Percentiles rank a stretch among this genome's conserved stretches.
These are phyloP conservation scores for Saksenaea vasiformis DNA, from an alignment of 371 early-diverging fungal species.

Conservation along the genomic window DNA sequence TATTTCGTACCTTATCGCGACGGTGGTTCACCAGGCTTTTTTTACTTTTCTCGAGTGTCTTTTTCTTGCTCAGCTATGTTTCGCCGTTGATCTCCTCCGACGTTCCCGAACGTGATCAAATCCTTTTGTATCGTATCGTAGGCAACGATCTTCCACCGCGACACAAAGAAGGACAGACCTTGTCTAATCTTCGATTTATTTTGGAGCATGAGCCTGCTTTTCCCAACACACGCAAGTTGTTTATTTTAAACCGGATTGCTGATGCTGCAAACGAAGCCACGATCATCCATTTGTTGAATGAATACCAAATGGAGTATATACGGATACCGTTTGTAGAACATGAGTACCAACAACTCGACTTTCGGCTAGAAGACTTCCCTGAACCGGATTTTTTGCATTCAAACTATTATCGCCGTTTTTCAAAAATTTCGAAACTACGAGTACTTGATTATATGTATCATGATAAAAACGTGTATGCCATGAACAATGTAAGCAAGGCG, in stretches of 20 bases:
- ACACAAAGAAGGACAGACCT: constrained; percentile 61
- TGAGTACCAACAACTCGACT: constrained; percentile 58
- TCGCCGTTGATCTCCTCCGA: not conserved
- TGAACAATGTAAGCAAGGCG: constrained; percentile 68
- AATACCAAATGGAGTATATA: constrained; percentile 58
- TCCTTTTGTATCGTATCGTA: constrained; percentile 61
- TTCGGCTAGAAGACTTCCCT: constrained; percentile 61
- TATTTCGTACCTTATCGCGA: not conserved
- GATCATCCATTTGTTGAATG: constrained; percentile 53
- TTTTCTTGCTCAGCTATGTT: not conserved
- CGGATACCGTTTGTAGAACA: constrained; percentile 55
- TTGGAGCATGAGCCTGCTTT: constrained; percentile 61
- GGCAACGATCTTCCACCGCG: constrained; percentile 70
- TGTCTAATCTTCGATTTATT: constrained; percentile 63
- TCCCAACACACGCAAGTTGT: constrained; percentile 57
- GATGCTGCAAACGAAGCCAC: constrained; percentile 57
- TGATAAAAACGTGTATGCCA: constrained; percentile 65
- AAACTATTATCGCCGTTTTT: constrained; percentile 54
- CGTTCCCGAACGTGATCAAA: constrained; percentile 33
- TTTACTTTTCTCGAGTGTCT: not conserved
- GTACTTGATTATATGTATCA: constrained; percentile 63
- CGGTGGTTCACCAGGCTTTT: not conserved
- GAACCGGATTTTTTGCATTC: constrained; percentile 61
- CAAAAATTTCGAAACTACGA: constrained; percentile 59
- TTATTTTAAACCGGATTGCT: constrained; percentile 62